Conservation (phyloP, 2,329 filamentous ascomycete genomes). For the Hypoxylon sp. region DNA sequence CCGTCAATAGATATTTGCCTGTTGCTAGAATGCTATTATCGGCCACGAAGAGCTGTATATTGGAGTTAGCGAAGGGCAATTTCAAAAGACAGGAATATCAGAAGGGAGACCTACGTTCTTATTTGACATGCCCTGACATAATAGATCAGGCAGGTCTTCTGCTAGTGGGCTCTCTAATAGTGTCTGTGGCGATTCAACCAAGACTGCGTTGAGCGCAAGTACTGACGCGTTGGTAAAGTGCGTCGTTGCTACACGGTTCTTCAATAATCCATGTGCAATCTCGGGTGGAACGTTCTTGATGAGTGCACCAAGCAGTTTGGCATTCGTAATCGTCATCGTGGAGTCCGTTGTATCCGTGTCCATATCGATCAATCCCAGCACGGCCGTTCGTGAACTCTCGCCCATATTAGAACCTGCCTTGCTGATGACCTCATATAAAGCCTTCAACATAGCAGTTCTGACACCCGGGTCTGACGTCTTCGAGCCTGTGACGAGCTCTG, state of each 20-base stretch:
- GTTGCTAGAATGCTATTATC: conserved; percentile 91
- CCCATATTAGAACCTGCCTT: conserved; percentile 97
- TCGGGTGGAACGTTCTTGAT: conserved; percentile 87
- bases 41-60: conserved; percentile 78
- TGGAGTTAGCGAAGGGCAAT: conserved; percentile 16
- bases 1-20: conserved; percentile 87
- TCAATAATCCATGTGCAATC: conserved; percentile 71
- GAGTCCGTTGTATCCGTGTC: conserved; percentile 82
- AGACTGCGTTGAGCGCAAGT: conserved; percentile 88
- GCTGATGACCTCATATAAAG: conserved; percentile 94
- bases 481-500: conserved; percentile 93
- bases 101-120: conserved; percentile 73
- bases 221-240: conserved; percentile 84
- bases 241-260: conserved; percentile 82
- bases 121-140: conserved; percentile 83
- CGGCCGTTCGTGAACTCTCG: conserved; percentile 86
- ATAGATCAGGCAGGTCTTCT: conserved; percentile 81
- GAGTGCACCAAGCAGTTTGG: conserved; percentile 88
- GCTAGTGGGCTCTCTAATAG: conserved; percentile 76
- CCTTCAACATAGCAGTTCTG: conserved; percentile 95
- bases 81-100: conserved; percentile 27
- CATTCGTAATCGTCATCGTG: conserved; percentile 88
- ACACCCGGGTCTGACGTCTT: conserved; percentile 91
- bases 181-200: conserved; percentile 82
- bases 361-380: conserved; percentile 88